phyloP scores from a whole-genome alignment of 225 moss, liverwort and hornwort species.

The Polytrichum formosum region DNA sequence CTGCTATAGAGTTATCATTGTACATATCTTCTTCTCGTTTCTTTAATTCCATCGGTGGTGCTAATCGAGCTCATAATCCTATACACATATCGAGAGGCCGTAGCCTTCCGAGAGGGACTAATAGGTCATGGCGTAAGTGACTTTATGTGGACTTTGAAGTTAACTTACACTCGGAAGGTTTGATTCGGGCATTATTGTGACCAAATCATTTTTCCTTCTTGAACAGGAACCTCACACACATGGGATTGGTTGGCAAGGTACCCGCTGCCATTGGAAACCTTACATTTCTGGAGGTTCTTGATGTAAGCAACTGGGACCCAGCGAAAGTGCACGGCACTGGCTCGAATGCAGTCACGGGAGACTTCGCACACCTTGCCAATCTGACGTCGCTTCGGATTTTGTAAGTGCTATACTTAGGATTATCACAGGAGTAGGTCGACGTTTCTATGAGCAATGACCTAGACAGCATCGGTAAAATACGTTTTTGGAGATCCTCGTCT shows the following conservation, averaged over 20 bases:
- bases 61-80: too few species aligned
- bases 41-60: too few species aligned
- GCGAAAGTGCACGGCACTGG: not conserved
- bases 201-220: too few species aligned
- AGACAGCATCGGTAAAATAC: not conserved
- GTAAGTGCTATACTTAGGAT: conserved; percentile 17
- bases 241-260: conserved; percentile 19
- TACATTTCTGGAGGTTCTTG: conserved; percentile 27
- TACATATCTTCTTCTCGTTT: too few species aligned
- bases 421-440: too few species aligned
- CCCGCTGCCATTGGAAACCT: conserved; percentile 36
- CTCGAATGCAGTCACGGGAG: conserved; percentile 19
- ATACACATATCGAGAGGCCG: too few species aligned
- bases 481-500: not conserved
- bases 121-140: too few species aligned
- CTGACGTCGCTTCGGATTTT: conserved; percentile 32
- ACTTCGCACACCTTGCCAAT: conserved; percentile 33
- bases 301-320: conserved; percentile 3
- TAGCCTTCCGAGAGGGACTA: too few species aligned
- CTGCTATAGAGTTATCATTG: too few species aligned
- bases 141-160: too few species aligned
- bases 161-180: too few species aligned
- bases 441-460: not conserved
- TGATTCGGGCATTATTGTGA: too few species aligned
- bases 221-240: conserved; percentile 29